These are phyloP conservation scores for Solanum gandarillasii DNA, from an alignment of 257 asterid species.

Conservation along the genomic window DNA sequence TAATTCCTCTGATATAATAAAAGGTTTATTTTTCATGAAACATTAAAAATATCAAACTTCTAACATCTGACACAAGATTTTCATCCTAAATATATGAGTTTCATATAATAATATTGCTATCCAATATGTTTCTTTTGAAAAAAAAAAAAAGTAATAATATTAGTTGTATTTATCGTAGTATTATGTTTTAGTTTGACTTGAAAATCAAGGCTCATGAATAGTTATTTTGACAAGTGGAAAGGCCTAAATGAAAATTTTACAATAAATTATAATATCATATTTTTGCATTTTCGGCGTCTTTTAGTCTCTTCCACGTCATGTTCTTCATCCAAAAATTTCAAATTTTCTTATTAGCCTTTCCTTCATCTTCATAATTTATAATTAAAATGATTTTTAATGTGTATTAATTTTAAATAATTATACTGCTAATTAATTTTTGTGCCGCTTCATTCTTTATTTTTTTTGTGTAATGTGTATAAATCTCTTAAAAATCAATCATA, in stretches of 20 bases:
- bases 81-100: background rate
- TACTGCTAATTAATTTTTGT: background rate
- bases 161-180: background rate
- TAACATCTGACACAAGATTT: too few relatives aligned
- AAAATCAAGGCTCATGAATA: background rate
- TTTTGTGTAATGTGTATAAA: too few relatives aligned
- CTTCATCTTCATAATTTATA: background rate
- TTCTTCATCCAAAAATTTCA: background rate
- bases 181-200: background rate
- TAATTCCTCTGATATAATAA: too few relatives aligned
- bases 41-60: too few relatives aligned
- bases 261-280: too few relatives aligned
- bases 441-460: background rate
- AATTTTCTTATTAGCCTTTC: background rate
- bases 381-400: background rate
- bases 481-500: too few relatives aligned
- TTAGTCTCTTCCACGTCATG: background rate
- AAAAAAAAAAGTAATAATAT: too few relatives aligned
- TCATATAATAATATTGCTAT: background rate
- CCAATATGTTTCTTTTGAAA: background rate
- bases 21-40: too few relatives aligned
- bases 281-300: background rate
- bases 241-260: too few relatives aligned
- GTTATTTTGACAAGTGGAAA: too few relatives aligned
- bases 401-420: background rate